These are phyloP conservation scores for Styphnolobium japonicum DNA, from an alignment of 306 rosid species.

Conservation along the genomic window DNA sequence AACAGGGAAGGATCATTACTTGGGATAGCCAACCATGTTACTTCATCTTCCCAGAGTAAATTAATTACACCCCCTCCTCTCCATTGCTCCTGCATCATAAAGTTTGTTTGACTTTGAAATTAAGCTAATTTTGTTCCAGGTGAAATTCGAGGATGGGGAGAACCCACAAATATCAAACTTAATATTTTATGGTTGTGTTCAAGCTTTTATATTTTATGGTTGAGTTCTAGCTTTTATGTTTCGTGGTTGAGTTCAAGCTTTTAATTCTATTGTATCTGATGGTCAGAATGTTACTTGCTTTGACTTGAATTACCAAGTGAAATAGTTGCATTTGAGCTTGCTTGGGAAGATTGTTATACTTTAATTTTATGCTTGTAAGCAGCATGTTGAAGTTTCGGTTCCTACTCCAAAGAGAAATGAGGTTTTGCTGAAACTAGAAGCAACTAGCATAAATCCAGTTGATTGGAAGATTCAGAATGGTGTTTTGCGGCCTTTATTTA, in stretches of 20 bases:
- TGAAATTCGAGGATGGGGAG: too few relatives aligned
- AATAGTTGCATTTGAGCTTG: neutral
- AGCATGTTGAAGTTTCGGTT: slow-evolving; percentile 75
- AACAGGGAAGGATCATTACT: too few relatives aligned
- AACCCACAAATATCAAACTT: too few relatives aligned
- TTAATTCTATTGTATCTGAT: neutral
- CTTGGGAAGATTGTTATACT: neutral
- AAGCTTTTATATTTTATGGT: too few relatives aligned
- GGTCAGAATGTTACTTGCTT: neutral
- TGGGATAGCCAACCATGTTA: too few relatives aligned
- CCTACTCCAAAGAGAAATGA: slow-evolving; percentile 54
- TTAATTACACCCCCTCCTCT: too few relatives aligned
- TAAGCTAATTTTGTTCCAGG: too few relatives aligned
- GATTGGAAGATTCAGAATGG: slow-evolving; percentile 86
- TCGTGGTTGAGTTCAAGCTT: neutral
- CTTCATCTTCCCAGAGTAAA: too few relatives aligned
- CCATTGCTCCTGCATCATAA: too few relatives aligned
- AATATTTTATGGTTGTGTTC: too few relatives aligned
- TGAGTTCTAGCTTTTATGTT: too few relatives aligned
- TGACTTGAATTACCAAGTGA: neutral
- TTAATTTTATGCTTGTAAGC: slow-evolving; percentile 1
- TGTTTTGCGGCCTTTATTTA: slow-evolving; percentile 21
- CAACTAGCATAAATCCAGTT: slow-evolving; percentile 56
- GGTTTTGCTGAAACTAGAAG: slow-evolving; percentile 63
- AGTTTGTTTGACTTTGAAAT: too few relatives aligned